phyloP scores from a whole-genome alignment of 139 green algal genomes.

The Pleodorina starrii region DNA sequence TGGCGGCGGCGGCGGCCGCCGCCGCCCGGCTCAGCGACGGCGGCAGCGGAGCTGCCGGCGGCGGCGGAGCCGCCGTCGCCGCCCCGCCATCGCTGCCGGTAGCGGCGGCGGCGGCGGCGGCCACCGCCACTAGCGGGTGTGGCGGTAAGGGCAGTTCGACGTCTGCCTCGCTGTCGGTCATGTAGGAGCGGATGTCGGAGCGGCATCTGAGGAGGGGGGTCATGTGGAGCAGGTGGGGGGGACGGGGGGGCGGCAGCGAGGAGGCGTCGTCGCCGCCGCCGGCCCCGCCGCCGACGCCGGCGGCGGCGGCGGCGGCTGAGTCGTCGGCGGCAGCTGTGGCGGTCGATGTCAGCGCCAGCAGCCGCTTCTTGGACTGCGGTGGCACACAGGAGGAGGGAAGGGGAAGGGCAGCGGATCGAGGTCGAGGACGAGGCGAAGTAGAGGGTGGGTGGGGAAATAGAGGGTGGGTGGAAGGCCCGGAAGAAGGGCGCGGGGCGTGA shows the following conservation, averaged over 20 bases:
- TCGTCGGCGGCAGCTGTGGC: too few relatives aligned
- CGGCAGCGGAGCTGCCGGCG: neutral
- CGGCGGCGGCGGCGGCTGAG: too few relatives aligned
- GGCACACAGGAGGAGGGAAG: too few relatives aligned
- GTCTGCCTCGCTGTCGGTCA: neutral
- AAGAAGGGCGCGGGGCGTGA: too few relatives aligned
- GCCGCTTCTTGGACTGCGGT: neutral
- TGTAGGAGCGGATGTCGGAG: constrained; percentile 30
- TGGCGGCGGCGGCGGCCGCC: neutral
- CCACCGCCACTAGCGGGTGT: neutral
- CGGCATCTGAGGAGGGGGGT: neutral
- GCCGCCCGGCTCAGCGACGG: neutral
- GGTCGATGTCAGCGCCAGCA: neutral
- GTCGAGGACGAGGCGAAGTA: too few relatives aligned
- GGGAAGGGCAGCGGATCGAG: too few relatives aligned
- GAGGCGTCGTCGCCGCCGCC: neutral
- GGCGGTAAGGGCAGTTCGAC: neutral
- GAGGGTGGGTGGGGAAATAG: too few relatives aligned
- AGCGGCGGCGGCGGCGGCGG: neutral
- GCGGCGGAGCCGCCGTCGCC: neutral
- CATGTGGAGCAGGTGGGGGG: neutral
- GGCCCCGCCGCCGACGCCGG: neutral
- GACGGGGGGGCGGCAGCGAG: neutral
- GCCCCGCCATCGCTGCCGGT: neutral
- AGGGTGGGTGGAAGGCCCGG: too few relatives aligned